Percentiles rank a stretch among this genome's conserved stretches.
Conservation (phyloP, 768 basidiomycete species). For the Cystobasidium ongulense region DNA sequence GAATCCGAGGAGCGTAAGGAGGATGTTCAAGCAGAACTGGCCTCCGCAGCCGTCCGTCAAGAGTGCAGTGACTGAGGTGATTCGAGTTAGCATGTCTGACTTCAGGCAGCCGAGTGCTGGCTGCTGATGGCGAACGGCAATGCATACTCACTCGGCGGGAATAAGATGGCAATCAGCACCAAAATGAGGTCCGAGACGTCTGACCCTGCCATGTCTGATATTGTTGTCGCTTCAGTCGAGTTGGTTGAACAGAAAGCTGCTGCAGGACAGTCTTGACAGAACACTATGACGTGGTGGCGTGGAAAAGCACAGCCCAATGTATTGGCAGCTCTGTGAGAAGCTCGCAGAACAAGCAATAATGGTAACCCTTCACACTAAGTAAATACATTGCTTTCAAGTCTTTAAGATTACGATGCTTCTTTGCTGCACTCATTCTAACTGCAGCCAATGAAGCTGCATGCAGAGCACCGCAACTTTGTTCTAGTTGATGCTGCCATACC, state of each 20-base stretch:
- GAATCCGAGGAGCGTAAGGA: not conserved
- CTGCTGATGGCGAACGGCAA: not conserved
- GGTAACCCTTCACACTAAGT: too few species aligned
- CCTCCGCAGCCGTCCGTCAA: conserved; percentile 3
- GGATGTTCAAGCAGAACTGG: conserved; percentile 7
- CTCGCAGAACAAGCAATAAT: too few species aligned
- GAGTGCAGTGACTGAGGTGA: not conserved
- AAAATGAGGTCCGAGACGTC: not conserved
- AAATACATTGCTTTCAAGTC: too few species aligned
- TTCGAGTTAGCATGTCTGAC: not conserved
- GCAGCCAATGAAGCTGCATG: too few species aligned
- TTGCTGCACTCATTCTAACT: too few species aligned
- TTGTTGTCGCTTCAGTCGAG: too few species aligned
- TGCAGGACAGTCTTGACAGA: not conserved
- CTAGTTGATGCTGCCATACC: too few species aligned
- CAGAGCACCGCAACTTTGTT: too few species aligned
- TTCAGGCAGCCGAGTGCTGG: not conserved
- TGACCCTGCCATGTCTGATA: not conserved
- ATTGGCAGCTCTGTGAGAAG: too few species aligned
- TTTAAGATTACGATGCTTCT: too few species aligned
- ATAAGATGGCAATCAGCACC: not conserved
- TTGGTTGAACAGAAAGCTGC: not conserved
- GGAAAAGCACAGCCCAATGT: too few species aligned
- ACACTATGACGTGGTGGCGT: not conserved
- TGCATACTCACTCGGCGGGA: not conserved